A percentile compares a stretch with the other conserved stretches of the same genome.
These are phyloP conservation scores for Uronychia setigera DNA, from an alignment of 73 alveolate species.

Conservation along the genomic window DNA sequence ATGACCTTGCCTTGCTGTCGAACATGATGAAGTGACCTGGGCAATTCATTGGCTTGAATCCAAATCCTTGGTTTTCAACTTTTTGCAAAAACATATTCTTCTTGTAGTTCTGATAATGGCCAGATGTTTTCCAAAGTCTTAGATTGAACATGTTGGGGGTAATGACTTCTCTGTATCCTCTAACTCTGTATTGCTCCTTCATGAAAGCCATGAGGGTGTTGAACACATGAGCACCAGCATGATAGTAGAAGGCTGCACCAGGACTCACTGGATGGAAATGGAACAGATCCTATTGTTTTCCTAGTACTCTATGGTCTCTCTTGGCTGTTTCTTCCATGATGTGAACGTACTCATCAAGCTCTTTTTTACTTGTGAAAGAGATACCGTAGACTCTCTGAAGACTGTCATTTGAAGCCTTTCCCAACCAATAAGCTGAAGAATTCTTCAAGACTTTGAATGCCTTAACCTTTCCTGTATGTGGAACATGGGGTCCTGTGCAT, in stretches of 20 bases:
- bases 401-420: constrained; percentile 96
- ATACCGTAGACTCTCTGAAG: constrained; percentile 99
- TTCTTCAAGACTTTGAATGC: constrained; percentile 98
- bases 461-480: constrained; percentile 95
- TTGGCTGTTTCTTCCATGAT: constrained; percentile 97
- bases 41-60: constrained; percentile 99
- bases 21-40: constrained; percentile 99
- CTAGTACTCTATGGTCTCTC: constrained; percentile 99
- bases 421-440: constrained; percentile 99
- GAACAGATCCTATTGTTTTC: constrained; percentile 96
- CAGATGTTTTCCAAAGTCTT: constrained; percentile 98
- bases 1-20: constrained; percentile 90
- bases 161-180: constrained; percentile 99
- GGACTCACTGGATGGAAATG: constrained; percentile 96
- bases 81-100: constrained; percentile 97
- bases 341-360: constrained; percentile 94
- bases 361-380: constrained; percentile 97
- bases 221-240: constrained; percentile 95
- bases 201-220: constrained; percentile 95
- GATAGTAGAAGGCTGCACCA: constrained; percentile 99
- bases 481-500: constrained; percentile 99
- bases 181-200: constrained; percentile 92
- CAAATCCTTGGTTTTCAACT: constrained; percentile 97
- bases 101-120: constrained; percentile 99
- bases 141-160: constrained; percentile 97